phyloP scores from a whole-genome alignment of 2,329 filamentous ascomycete genomes.

The Fusarium denticulatum region DNA sequence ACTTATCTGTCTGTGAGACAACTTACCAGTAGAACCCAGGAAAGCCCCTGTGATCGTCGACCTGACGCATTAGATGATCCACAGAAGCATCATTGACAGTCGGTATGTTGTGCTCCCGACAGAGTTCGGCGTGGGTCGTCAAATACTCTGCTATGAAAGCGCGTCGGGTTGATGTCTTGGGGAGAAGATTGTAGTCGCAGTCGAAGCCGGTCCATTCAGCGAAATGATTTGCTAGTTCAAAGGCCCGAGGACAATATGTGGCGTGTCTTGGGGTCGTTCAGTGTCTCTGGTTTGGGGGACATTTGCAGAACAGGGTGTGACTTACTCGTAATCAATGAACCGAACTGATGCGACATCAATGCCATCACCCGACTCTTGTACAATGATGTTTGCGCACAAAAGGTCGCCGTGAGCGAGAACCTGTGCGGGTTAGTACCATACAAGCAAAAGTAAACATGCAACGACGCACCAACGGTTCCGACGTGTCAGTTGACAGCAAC shows the following conservation, averaged over 20 bases:
- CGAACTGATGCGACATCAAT: constrained; percentile 19
- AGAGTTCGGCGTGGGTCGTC: constrained; percentile 6
- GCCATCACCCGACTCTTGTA: constrained; percentile 17
- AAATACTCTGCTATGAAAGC: constrained; percentile 34
- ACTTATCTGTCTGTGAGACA: background rate
- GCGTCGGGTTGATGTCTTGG: constrained; percentile 25
- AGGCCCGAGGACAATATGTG: constrained; percentile 36
- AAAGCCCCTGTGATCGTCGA: constrained; percentile 34
- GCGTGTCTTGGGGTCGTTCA: constrained; percentile 27
- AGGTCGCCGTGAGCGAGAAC: constrained; percentile 38
- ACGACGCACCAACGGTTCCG: constrained; percentile 30
- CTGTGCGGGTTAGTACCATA: background rate
- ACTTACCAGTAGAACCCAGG: constrained; percentile 40
- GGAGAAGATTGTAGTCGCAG: constrained; percentile 29
- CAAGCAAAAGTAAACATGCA: background rate
- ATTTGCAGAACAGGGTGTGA: background rate
- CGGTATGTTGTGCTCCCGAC: background rate
- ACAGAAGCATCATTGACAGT: constrained; percentile 21
- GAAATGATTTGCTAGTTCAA: constrained; percentile 39
- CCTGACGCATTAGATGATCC: constrained; percentile 26
- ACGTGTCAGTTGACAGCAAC: constrained; percentile 10
- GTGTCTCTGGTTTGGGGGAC: background rate
- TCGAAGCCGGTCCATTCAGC: constrained; percentile 38
- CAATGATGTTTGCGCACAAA: constrained; percentile 36
- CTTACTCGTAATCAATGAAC: constrained; percentile 41